Base-by-base conservation (phyloP, 164 flowering plant genomes). In the Vitis vinifera region DNA sequence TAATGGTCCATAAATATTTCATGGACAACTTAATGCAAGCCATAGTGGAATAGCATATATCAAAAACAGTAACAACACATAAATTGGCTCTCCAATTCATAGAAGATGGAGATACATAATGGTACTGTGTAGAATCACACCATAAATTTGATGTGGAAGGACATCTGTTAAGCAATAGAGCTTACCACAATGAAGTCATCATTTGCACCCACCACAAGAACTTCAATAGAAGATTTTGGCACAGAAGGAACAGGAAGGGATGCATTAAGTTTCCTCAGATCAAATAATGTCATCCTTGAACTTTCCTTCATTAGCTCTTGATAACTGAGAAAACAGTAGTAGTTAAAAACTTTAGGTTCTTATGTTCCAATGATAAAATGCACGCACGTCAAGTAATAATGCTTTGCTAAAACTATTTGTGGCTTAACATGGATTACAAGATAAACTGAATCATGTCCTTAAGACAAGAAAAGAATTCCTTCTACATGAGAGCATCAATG, bases 111-210 rank as follows among this genome's bases (percentile, higher is more conserved):
- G 16, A 55, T 8, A 55, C 8, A 55, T 13, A 15, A 68, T 31
- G 27, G 44, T 4, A 59, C 1, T 10, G 15, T 0, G 0, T 12
- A 4, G 11, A 11, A 23, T 23, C 27, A 23, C 44, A 4, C 6
- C 44, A 37, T 37, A 4, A 37, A 37, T 37, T 37, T 37, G 44
- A 37, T 37, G 44, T 37, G 44, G 44, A 37, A 37, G 44, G 44
- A 37, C 1, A 30, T 37, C 23, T 0, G 10, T 11, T 53, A 23
- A 37, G 17, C 29, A 52, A 57, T 37, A 37, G 44, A 19, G 63
- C 65, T 81, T 80, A 94, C 98, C 93, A 94, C 98, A 62, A 92
- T 92, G 85, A 92, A 89, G 81, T 94, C 98, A 78, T 92, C 80
- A 23, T 72, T 82, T 67, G 93, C 92, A 69, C 97, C 98, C 82